phyloP scores from a whole-genome alignment of 2,329 filamentous ascomycete genomes.

The Nothopassalora personata region DNA sequence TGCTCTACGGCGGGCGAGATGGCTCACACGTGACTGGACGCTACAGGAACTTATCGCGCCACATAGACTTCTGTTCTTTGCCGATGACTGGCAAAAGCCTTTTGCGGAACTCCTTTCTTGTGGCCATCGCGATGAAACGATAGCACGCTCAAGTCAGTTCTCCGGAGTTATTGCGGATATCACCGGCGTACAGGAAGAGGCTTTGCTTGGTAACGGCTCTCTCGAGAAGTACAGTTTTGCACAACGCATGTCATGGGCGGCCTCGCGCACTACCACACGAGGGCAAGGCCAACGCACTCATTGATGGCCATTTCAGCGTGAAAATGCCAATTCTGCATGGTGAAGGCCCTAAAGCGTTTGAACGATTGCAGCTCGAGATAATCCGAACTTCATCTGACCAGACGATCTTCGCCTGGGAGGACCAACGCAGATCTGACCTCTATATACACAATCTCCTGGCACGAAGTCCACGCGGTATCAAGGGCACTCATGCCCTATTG shows the following conservation, averaged over 20 bases:
- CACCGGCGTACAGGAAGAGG: background rate
- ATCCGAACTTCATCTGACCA: background rate
- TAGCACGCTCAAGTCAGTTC: background rate
- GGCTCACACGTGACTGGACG: background rate
- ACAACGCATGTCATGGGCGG: background rate
- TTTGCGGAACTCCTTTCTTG: too few species aligned
- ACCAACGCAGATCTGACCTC: background rate
- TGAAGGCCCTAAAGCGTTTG: background rate
- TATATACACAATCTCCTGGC: background rate
- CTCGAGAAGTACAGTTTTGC: background rate
- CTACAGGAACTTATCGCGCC: background rate
- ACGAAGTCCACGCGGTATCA: background rate
- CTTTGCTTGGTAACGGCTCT: background rate
- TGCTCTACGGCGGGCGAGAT: background rate
- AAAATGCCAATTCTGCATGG: background rate
- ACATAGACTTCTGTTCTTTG: background rate
- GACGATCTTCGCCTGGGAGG: background rate
- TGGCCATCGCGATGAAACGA: background rate
- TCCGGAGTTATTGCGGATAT: background rate
- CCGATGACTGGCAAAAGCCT: background rate
- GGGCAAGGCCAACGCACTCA: background rate
- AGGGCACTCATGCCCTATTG: background rate
- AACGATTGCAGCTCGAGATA: background rate
- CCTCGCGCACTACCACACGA: background rate
- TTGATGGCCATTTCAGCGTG: background rate